Percentiles rank a stretch among this genome's conserved stretches.
phyloP scores from a whole-genome alignment of 2,329 filamentous ascomycete species.

The Claviceps maximensis region DNA sequence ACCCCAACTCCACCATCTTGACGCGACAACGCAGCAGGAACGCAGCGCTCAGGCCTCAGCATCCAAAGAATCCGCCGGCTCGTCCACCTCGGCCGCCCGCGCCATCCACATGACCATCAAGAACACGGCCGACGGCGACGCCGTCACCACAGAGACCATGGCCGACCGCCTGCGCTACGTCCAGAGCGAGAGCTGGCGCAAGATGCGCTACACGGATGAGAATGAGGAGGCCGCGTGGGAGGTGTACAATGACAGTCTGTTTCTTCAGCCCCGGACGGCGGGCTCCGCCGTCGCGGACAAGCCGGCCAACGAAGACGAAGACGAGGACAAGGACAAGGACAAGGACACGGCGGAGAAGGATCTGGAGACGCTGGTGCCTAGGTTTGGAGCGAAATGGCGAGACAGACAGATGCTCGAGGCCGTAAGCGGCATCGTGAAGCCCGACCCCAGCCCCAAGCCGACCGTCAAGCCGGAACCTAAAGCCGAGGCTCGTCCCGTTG shows the following conservation, averaged over 20 bases:
- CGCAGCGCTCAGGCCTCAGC: conserved; percentile 27
- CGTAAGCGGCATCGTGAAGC: conserved; percentile 29
- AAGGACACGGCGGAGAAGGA: conserved; percentile 10
- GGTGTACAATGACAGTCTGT: conserved; percentile 61
- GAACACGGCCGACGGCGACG: conserved; percentile 54
- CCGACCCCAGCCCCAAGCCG: conserved; percentile 9
- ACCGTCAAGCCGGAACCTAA: conserved; percentile 7
- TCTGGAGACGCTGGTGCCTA: conserved; percentile 25
- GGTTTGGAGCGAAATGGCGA: conserved; percentile 28
- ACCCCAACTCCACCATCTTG: conserved; percentile 84
- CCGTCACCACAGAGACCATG: conserved; percentile 56
- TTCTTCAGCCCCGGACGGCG: conserved; percentile 15
- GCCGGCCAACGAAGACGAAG: conserved; percentile 3
- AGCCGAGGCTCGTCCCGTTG: neutral
- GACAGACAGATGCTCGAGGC: conserved; percentile 32
- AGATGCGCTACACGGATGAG: conserved; percentile 69
- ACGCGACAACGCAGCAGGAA: conserved; percentile 65
- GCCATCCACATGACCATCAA: conserved; percentile 84
- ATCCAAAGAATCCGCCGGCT: conserved; percentile 21
- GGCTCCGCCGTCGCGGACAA: neutral
- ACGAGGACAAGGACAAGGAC: conserved; percentile 3
- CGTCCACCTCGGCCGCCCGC: conserved; percentile 44
- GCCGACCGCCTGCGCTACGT: conserved; percentile 62
- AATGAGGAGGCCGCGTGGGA: conserved; percentile 64
- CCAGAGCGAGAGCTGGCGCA: conserved; percentile 71